Conservation (phyloP, 805 yeast genomes). For the Cyberlindnera petersonii region DNA sequence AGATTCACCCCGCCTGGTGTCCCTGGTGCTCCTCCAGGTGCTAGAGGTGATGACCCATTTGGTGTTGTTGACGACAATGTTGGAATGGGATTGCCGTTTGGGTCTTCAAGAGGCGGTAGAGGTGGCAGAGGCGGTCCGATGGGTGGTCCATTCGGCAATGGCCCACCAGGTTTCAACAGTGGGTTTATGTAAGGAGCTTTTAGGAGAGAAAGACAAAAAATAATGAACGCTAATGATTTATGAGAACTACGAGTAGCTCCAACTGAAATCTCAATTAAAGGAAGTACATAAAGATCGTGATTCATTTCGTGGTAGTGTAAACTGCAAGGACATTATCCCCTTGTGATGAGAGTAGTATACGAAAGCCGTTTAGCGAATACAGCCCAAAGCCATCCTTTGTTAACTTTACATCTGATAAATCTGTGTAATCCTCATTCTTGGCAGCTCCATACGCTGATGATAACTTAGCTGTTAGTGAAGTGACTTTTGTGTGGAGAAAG, state of each 20-base stretch:
- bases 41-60: slow-evolving; percentile 15
- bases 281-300: too few relatives aligned
- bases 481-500: too few relatives aligned
- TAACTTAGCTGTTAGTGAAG: not conserved
- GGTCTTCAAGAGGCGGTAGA: slow-evolving; percentile 7
- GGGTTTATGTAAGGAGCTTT: slow-evolving; percentile 6
- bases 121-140: slow-evolving; percentile 4
- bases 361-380: slow-evolving; percentile 13
- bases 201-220: too few relatives aligned
- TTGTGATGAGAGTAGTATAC: slow-evolving; percentile 9
- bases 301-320: slow-evolving; percentile 10
- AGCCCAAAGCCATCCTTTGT: slow-evolving; percentile 19
- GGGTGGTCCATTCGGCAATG: slow-evolving; percentile 11
- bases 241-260: too few relatives aligned
- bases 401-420: slow-evolving; percentile 14
- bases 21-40: slow-evolving; percentile 10
- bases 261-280: too few relatives aligned
- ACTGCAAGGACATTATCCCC: slow-evolving; percentile 15
- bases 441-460: slow-evolving; percentile 15
- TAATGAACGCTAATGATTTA: too few relatives aligned
- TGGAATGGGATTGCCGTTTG: slow-evolving; percentile 17
- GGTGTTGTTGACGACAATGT: slow-evolving; percentile 8
- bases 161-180: slow-evolving; percentile 9
- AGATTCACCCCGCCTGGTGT: slow-evolving; percentile 34
- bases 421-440: slow-evolving; percentile 8